These are phyloP conservation scores for Microdochium bolleyi DNA, from an alignment of 2,329 filamentous ascomycete species.

Conservation along the genomic window DNA sequence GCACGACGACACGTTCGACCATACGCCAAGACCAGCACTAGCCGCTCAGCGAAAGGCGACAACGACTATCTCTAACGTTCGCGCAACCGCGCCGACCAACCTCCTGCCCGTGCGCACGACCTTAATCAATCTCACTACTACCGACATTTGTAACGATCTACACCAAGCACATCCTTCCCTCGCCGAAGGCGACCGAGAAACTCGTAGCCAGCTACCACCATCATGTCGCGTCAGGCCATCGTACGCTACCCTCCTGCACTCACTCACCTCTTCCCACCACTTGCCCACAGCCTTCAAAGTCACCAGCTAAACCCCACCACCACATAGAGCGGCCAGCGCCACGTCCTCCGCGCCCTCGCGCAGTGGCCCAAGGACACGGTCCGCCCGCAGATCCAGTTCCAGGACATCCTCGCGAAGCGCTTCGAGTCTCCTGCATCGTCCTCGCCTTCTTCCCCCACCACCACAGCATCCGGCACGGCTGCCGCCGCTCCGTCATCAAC, in stretches of 20 bases:
- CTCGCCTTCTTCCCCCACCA: background rate
- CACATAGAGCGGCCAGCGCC: conserved; percentile 32
- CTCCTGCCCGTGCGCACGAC: too few species aligned
- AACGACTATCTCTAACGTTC: too few species aligned
- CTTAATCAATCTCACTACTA: too few species aligned
- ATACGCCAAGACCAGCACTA: too few species aligned
- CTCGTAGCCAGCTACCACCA: too few species aligned
- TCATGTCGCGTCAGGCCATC: conserved; percentile 1
- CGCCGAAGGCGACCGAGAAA: too few species aligned
- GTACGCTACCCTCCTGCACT: background rate
- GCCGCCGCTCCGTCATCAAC: background rate
- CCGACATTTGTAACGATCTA: too few species aligned
- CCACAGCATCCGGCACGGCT: background rate
- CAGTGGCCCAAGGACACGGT: conserved; percentile 58
- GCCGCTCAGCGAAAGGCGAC: too few species aligned
- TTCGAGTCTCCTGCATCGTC: conserved; percentile 22
- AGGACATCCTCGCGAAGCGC: conserved; percentile 42
- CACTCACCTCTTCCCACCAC: background rate
- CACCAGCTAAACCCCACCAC: background rate
- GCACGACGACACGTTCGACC: background rate
- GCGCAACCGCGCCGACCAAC: too few species aligned
- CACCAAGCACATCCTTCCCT: too few species aligned
- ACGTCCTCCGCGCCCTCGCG: conserved; percentile 41
- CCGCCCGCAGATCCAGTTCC: conserved; percentile 55
- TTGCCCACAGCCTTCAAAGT: background rate